Base-by-base conservation (phyloP, 108 stramenopile species). In the Cyclotella atomus region DNA sequence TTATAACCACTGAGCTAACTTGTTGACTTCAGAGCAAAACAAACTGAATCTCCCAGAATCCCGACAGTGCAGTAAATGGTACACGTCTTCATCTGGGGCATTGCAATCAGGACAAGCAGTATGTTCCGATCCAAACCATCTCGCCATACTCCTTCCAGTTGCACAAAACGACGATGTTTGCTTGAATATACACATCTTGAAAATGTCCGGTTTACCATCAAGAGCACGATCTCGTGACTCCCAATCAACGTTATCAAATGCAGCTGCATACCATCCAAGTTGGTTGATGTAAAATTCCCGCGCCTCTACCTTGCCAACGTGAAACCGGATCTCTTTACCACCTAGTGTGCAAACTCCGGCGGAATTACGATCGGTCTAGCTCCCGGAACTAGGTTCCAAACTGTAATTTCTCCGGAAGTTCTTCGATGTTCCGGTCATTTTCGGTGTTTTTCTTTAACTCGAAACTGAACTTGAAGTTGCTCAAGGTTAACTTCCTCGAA, bases 81-180 rank as follows among this genome's bases (percentile, higher is more conserved):
- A n/a, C n/a, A n/a, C n/a, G n/a, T n/a, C n/a, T n/a, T 41, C 38
- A 6, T 41, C 38, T 9, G 47, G 19, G 19, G 47, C 47, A 3
- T 15, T 20, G 19, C 47, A 49, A 15, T 19, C 4, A 4, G 47
- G 47, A 20, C 47, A 49, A n/a, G n/a, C 14, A 20, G 47, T 49
- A n/a, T 49, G 4, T 17, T 8, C 3, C 4, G 14, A 9, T 4
- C 17, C 47, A n/a, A 49, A 49, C 47, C 47, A 49, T 19, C 19
- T 15, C 7, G n/a, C 47, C 4, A 49, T 15, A 20, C 19, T 49
- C 17, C 19, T 49, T 4, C 47, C 47, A 19, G 47, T 49, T 15
- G 47, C 47, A 49, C 47, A 49, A n/a, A 49, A 49, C 4, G 47
- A 49, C 17, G 47, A 49, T 49, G 17, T n/a, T 49, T 49, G 47